Conservation (phyloP, 73 alveolate genomes). For the Paramecium tetraurelia region DNA sequence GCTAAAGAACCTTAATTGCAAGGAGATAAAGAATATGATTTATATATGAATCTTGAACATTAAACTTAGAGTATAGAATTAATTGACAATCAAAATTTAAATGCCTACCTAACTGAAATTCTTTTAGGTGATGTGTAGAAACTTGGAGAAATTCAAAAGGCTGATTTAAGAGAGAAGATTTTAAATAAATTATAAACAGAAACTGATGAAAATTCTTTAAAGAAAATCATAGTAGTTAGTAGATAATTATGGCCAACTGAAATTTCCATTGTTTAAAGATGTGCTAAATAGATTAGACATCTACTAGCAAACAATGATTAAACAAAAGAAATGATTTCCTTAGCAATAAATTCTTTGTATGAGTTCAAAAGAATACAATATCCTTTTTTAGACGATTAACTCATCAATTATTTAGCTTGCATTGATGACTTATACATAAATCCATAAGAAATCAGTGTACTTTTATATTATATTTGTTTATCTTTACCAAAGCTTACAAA, state of each 20-base stretch:
- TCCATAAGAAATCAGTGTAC: constrained; percentile 34
- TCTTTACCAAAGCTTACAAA: neutral
- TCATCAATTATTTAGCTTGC: neutral
- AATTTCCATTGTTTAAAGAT: neutral
- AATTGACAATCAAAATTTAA: neutral
- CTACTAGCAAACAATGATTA: neutral
- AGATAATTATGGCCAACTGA: constrained; percentile 7
- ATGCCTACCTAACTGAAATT: neutral
- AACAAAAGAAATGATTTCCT: neutral
- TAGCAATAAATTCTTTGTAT: constrained; percentile 30
- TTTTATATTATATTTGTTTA: neutral
- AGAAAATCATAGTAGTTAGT: neutral
- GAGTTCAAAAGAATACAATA: neutral
- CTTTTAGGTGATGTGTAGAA: neutral
- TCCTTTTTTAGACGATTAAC: neutral
- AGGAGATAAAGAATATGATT: constrained; percentile 25
- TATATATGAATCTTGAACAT: neutral
- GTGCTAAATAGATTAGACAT: neutral
- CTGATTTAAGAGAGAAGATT: neutral
- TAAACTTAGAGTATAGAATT: neutral
- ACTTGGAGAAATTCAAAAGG: neutral
- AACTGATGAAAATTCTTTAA: neutral
- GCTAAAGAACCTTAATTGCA: neutral
- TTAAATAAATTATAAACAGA: neutral
- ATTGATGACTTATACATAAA: neutral